phyloP scores from a whole-genome alignment of 148 eudicot genomes.

The Heliamphora exappendiculata region DNA sequence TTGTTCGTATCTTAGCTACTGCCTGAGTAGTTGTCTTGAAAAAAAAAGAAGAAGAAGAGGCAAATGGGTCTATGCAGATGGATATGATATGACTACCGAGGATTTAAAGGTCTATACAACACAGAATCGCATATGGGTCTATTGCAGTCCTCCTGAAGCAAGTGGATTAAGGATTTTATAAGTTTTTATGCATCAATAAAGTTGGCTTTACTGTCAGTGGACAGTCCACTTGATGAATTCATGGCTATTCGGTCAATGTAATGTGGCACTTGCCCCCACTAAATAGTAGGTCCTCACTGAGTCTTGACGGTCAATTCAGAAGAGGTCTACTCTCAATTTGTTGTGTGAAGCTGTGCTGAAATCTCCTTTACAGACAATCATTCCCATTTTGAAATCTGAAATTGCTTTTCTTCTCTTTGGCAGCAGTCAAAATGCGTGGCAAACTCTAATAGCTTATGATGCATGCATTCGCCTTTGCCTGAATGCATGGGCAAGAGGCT shows the following conservation, averaged over 20 bases:
- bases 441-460: conserved; percentile 74
- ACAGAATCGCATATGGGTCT: background rate
- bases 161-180: background rate
- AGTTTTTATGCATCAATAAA: background rate
- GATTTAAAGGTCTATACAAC: background rate
- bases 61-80: too few species aligned
- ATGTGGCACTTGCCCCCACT: background rate
- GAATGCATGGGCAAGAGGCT: conserved; percentile 74
- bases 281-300: background rate
- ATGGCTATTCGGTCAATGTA: background rate
- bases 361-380: background rate
- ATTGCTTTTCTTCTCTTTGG: conserved; percentile 2
- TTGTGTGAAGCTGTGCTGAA: background rate
- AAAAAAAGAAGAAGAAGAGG: background rate
- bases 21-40: background rate
- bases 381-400: background rate
- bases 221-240: background rate
- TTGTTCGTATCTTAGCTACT: background rate
- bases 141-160: background rate
- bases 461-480: conserved; percentile 79
- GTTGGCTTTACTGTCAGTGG: background rate
- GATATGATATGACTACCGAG: background rate
- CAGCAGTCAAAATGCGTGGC: conserved; percentile 81
- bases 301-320: background rate
- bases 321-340: background rate